These are phyloP conservation scores for Triticum monococcum DNA, from an alignment of 176 grass and related monocot genomes.

Conservation along the genomic window DNA sequence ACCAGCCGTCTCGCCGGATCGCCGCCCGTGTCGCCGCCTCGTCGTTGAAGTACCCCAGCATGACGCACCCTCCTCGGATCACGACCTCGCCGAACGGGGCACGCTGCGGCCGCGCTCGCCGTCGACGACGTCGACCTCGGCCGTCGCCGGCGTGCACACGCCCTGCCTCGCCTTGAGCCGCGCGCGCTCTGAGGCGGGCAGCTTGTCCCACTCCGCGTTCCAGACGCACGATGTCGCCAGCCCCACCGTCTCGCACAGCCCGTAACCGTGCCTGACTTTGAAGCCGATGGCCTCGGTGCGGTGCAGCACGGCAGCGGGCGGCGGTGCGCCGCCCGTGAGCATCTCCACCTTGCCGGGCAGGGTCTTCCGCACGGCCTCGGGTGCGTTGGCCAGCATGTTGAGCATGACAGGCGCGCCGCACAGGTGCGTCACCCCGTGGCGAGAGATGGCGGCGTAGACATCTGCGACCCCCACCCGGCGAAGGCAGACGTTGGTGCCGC, in stretches of 20 bases:
- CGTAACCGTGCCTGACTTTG: slow-evolving; percentile 70
- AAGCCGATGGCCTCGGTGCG: slow-evolving; percentile 66
- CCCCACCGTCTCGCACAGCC: slow-evolving; percentile 64
- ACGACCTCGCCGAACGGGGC: slow-evolving; percentile 65
- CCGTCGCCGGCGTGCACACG: slow-evolving; percentile 47
- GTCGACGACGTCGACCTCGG: too few species aligned
- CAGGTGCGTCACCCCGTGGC: slow-evolving; percentile 52
- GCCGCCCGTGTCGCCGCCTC: slow-evolving; percentile 38
- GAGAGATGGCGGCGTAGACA: slow-evolving; percentile 45
- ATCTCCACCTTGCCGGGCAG: slow-evolving; percentile 47
- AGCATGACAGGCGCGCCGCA: slow-evolving; percentile 84
- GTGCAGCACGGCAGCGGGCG: slow-evolving; percentile 59
- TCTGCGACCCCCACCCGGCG: neutral
- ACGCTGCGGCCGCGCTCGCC: slow-evolving; percentile 39
- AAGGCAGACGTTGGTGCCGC: neutral
- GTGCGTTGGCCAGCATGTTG: slow-evolving; percentile 79
- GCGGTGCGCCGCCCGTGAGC: slow-evolving; percentile 69
- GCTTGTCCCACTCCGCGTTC: slow-evolving; percentile 65
- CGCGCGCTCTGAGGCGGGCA: slow-evolving; percentile 53
- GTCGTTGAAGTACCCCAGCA: slow-evolving; percentile 71
- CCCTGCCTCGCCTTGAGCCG: slow-evolving; percentile 77
- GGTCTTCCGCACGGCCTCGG: slow-evolving; percentile 26
- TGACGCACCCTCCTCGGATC: slow-evolving; percentile 50
- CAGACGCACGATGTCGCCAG: slow-evolving; percentile 63
- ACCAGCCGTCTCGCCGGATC: slow-evolving; percentile 54